These are phyloP conservation scores for Peniophora sp. DNA, from an alignment of 1,284 basidiomycete species.

Conservation along the genomic window DNA sequence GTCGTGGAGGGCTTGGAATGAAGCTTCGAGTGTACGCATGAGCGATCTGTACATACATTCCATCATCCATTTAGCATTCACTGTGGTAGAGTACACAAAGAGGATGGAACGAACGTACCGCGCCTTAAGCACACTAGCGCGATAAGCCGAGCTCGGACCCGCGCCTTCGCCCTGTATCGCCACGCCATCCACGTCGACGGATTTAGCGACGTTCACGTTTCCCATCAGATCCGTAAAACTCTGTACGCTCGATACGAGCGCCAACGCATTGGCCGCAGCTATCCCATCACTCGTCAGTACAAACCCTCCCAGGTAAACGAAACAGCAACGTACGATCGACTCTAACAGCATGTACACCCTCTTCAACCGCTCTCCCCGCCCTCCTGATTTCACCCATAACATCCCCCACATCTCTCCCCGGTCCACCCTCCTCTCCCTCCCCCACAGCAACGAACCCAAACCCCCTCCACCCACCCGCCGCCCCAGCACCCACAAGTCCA, in stretches of 20 bases:
- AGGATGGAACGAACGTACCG: constrained; percentile 19
- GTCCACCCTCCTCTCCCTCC: constrained; percentile 52
- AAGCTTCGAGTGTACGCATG: constrained; percentile 56
- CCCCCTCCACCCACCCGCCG: constrained; percentile 62
- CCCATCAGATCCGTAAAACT: constrained; percentile 48
- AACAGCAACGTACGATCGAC: constrained; percentile 60
- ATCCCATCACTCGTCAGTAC: constrained; percentile 38
- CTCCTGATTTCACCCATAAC: no score
- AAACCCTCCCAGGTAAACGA: constrained; percentile 34
- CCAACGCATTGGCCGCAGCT: constrained; percentile 24
- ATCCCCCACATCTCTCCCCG: constrained; percentile 64
- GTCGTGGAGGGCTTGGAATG: constrained; percentile 64
- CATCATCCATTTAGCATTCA: no score
- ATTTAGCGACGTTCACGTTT: constrained; percentile 67
- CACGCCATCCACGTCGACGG: constrained; percentile 73
- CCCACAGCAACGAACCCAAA: constrained; percentile 62
- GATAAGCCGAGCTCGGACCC: constrained; percentile 40
- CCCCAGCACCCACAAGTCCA: constrained; percentile 64
- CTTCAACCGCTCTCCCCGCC: constrained; percentile 34
- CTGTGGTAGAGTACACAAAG: no score
- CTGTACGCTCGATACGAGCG: constrained; percentile 42
- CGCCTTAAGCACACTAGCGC: constrained; percentile 57
- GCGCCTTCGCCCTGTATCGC: constrained; percentile 33
- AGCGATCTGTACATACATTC: constrained; percentile 22
- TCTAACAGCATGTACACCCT: constrained; percentile 59